Evolutionary conservation across 2,329 filamentous ascomycete genomes (phyloP).

Genomic region (Diaporthe destruens): DNA sequence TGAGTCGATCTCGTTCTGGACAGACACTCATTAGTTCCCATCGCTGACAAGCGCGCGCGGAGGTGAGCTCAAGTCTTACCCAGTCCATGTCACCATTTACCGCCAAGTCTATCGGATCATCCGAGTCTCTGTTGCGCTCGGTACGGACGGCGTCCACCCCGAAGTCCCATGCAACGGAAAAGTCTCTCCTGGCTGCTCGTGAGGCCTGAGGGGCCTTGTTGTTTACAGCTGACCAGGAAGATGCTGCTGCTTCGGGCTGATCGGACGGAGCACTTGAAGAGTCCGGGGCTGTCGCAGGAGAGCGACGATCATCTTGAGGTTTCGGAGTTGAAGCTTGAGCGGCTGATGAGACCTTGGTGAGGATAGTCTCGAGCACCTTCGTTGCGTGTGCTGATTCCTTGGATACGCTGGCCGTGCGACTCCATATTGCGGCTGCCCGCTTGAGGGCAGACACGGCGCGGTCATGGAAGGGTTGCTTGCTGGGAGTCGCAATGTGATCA

Average conservation of each 20-base stretch:
- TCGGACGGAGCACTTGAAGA: background rate
- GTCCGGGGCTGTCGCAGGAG: background rate
- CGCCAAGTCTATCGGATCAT: slow-evolving; percentile 13
- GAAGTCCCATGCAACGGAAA: slow-evolving; percentile 30
- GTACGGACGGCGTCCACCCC: slow-evolving; percentile 27
- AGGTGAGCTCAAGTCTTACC: slow-evolving; percentile 16
- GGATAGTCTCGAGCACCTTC: slow-evolving; percentile 57
- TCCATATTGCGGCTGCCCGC: slow-evolving; percentile 59
- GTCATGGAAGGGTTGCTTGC: background rate
- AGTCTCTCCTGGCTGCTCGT: background rate
- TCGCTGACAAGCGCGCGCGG: no score
- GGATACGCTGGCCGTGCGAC: slow-evolving; percentile 53
- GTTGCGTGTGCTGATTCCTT: slow-evolving; percentile 59
- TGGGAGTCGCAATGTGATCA: background rate
- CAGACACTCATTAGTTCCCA: background rate
- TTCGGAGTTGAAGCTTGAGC: background rate
- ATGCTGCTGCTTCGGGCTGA: background rate
- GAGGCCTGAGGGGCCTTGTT: slow-evolving; percentile 39
- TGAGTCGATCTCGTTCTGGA: slow-evolving; percentile 37
- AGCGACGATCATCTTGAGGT: background rate
- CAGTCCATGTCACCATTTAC: slow-evolving; percentile 36
- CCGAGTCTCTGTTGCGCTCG: slow-evolving; percentile 23
- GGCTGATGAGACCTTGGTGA: slow-evolving; percentile 50
- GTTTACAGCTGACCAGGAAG: slow-evolving; percentile 34
- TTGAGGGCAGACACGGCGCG: slow-evolving; percentile 53